Percentiles rank a stretch among this genome's conserved stretches.
Evolutionary conservation across 2,329 filamentous ascomycete genomes (phyloP).

Genomic region (Pseudogymnoascus sp.): DNA sequence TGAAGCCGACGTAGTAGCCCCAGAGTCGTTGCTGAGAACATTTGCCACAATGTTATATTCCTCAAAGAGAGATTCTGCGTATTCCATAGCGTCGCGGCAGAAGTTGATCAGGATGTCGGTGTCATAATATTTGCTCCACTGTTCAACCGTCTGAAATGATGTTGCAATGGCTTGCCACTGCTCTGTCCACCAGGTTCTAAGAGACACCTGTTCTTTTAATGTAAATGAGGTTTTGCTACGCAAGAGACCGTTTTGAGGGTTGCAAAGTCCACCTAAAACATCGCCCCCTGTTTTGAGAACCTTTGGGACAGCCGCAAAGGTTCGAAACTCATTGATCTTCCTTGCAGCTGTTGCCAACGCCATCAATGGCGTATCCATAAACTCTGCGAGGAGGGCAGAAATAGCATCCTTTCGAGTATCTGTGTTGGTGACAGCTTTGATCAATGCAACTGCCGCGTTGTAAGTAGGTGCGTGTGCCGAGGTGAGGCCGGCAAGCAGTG

Average conservation of each 20-base stretch:
- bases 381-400: slow-evolving; percentile 37
- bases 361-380: slow-evolving; percentile 37
- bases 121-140: slow-evolving; percentile 53
- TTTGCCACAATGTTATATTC: slow-evolving; percentile 72
- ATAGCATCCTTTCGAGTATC: slow-evolving; percentile 43
- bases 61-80: slow-evolving; percentile 76
- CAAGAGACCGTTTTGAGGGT: slow-evolving; percentile 45
- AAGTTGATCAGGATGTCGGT: slow-evolving; percentile 72
- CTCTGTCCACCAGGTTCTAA: slow-evolving; percentile 66
- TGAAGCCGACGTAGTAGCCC: slow-evolving; percentile 21
- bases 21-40: slow-evolving; percentile 31
- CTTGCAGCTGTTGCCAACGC: slow-evolving; percentile 37
- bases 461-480: slow-evolving; percentile 73
- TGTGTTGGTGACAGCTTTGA: slow-evolving; percentile 74
- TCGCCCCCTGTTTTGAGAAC: slow-evolving; percentile 50
- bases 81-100: slow-evolving; percentile 89
- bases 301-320: slow-evolving; percentile 51
- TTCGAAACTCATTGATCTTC: slow-evolving; percentile 35
- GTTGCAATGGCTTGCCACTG: slow-evolving; percentile 76
- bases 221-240: slow-evolving; percentile 20
- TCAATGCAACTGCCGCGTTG: slow-evolving; percentile 69
- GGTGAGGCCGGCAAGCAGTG: slow-evolving; percentile 71
- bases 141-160: slow-evolving; percentile 75
- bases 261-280: slow-evolving; percentile 48
- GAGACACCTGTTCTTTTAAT: slow-evolving; percentile 34